A percentile compares a stretch with the other conserved stretches of the same genome.
Evolutionary conservation across 1,139 yeast species (phyloP).

Genomic region (Protomyces lactucae-debilis): DNA sequence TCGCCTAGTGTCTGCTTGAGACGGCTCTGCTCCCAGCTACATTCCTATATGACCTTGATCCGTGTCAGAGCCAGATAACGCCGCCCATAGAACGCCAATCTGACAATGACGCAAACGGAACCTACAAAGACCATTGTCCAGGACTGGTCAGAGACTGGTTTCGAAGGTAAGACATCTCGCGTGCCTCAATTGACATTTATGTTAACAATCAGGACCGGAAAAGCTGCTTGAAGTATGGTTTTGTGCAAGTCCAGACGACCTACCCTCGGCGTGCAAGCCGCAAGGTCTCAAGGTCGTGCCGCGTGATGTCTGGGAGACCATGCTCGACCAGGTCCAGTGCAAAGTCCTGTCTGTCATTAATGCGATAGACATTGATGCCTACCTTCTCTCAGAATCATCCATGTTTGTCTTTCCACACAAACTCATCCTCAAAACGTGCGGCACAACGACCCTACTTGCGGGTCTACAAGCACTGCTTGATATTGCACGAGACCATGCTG

Average conservation of each 20-base stretch:
- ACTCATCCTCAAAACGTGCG: slow-evolving; percentile 86
- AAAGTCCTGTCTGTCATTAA: slow-evolving; percentile 78
- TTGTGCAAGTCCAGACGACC: slow-evolving; percentile 47
- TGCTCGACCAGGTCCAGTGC: slow-evolving; percentile 80
- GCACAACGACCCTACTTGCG: slow-evolving; percentile 84
- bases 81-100: not conserved
- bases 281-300: slow-evolving; percentile 58
- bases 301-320: slow-evolving; percentile 60
- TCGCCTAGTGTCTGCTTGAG: not conserved
- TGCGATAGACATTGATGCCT: slow-evolving; percentile 67
- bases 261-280: slow-evolving; percentile 38
- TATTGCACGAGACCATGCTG: slow-evolving; percentile 43
- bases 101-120: not conserved
- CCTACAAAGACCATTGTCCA: slow-evolving; percentile 23
- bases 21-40: not conserved
- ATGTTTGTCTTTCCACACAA: slow-evolving; percentile 85
- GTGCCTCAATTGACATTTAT: slow-evolving; percentile 32
- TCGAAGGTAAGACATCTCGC: not conserved
- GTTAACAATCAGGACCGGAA: slow-evolving; percentile 63
- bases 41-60: not conserved
- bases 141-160: slow-evolving; percentile 26
- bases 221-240: slow-evolving; percentile 90
- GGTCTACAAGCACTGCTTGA: slow-evolving; percentile 66
- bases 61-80: not conserved
- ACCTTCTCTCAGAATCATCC: slow-evolving; percentile 81